A percentile compares a stretch with the other conserved stretches of the same genome.
Evolutionary conservation across 371 early-diverging fungal species (phyloP).

Genomic region (Rhizopus sp.): DNA sequence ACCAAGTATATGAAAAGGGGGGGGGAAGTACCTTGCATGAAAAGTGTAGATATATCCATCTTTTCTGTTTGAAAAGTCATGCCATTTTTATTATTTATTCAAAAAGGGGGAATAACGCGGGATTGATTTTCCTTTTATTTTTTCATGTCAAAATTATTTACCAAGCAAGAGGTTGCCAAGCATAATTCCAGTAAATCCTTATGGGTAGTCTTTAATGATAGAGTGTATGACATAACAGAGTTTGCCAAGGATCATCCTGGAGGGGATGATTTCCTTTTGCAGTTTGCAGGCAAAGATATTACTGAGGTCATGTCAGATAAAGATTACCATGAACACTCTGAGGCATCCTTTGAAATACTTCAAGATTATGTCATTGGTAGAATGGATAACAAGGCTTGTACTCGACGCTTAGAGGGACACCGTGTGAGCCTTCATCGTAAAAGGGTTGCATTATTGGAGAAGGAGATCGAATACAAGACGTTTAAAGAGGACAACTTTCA

Average conservation of each 20-base stretch:
- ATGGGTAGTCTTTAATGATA: slow-evolving; percentile 75
- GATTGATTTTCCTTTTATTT: background rate
- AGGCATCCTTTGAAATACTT: slow-evolving; percentile 83
- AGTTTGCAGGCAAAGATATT: slow-evolving; percentile 79
- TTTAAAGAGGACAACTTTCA: slow-evolving; percentile 53
- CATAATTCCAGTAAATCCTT: slow-evolving; percentile 68
- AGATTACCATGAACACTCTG: slow-evolving; percentile 78
- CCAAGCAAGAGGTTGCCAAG: slow-evolving; percentile 64
- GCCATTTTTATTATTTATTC: background rate
- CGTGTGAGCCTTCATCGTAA: slow-evolving; percentile 24
- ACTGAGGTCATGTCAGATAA: slow-evolving; percentile 74
- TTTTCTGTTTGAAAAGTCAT: too few species aligned
- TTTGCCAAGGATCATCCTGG: slow-evolving; percentile 86
- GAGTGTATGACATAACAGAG: slow-evolving; percentile 85
- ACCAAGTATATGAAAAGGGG: too few species aligned
- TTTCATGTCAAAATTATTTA: slow-evolving; percentile 29
- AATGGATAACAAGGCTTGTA: slow-evolving; percentile 29
- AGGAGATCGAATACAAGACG: slow-evolving; percentile 32
- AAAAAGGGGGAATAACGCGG: background rate
- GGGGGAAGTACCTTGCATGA: too few species aligned
- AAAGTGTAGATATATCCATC: too few species aligned
- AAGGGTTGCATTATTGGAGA: slow-evolving; percentile 19
- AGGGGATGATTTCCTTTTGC: slow-evolving; percentile 73
- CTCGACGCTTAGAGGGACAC: slow-evolving; percentile 14
- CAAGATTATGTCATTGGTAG: slow-evolving; percentile 79